Base-by-base conservation (phyloP, 2,329 filamentous ascomycete genomes). In the Cyphellophora attinorum region DNA sequence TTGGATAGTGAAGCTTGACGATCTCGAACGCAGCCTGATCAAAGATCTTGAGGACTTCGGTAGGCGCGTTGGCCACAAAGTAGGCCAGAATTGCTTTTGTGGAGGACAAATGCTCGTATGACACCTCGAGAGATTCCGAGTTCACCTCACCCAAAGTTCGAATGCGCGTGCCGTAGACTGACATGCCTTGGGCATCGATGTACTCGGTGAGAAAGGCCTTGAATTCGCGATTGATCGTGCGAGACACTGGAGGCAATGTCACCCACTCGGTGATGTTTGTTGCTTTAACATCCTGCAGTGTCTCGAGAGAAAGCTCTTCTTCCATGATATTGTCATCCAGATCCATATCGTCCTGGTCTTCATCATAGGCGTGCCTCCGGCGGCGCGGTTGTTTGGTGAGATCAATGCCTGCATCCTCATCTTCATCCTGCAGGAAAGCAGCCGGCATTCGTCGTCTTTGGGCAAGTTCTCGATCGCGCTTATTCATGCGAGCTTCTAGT, bases 1-100 rank as follows among this genome's bases (percentile, higher is more conserved):
- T 88, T 2, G 88, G 89, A 61, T 96, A 98, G 58, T 96, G 86
- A 35, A 96, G 77, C 14, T 96, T 74, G 4, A 93, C 89, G 23
- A 93, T 88, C 44, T 98, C 91, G 76, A 98, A 89, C 38, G 91
- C 89, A 3, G 95, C 89, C 46, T 93, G 80, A 50, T 98, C 91
- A 53, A 98, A 96, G 31, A 98, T 80, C 57, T 91, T 91, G 41
- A 98, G 73, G 54, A 96, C 84, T 59, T 95, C 89, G n/a, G 83
- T 76, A 0, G 91, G 91, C 1, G 89, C 86, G 54, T 96, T 98
- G 47, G 89, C 89, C 17, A 98, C 66, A 65, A 95, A 98, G 59
- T 93, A 96, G 11, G 88, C 91, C 12, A 98, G 67, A 35, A 91
- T 91, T 16, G 91, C 91, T 61, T 95, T 96, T 41, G 84, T 84